A percentile compares a stretch with the other conserved stretches of the same genome.
Evolutionary conservation across 2,329 filamentous ascomycete genomes (phyloP).

Genomic region (Cryphonectria nitschkei): DNA sequence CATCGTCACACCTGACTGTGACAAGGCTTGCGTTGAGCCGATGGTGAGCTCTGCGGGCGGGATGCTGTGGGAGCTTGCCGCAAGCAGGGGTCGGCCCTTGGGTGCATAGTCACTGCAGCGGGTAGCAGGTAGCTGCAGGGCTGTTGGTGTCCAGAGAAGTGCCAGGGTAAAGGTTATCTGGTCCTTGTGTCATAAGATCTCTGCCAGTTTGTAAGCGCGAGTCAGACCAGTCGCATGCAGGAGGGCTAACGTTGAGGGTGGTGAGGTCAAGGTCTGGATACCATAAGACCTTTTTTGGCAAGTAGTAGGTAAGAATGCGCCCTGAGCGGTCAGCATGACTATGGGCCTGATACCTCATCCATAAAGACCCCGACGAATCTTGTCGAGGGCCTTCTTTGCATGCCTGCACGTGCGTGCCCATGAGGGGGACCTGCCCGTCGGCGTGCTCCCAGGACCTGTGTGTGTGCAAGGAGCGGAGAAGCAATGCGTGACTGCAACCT

Average conservation of each 20-base stretch:
- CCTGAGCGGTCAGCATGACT: conserved; percentile 12
- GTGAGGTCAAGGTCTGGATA: conserved; percentile 14
- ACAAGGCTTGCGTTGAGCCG: conserved; percentile 27
- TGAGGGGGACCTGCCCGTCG: not conserved
- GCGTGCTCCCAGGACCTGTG: not conserved
- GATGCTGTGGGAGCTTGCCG: conserved; percentile 11
- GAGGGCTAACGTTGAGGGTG: conserved; percentile 11
- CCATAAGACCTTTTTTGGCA: conserved; percentile 1
- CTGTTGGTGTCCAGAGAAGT: conserved; percentile 6
- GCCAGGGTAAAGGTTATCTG: conserved; percentile 11
- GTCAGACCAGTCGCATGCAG: conserved; percentile 19
- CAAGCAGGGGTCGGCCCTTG: conserved; percentile 16
- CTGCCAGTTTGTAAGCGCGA: conserved; percentile 11
- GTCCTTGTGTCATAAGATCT: conserved; percentile 16
- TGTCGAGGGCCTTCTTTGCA: conserved; percentile 13
- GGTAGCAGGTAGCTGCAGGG: conserved; percentile 20
- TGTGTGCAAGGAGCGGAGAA: not conserved
- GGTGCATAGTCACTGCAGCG: conserved; percentile 21
- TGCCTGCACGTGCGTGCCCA: conserved; percentile 4
- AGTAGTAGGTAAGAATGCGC: conserved; percentile 7
- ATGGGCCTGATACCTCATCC: conserved; percentile 4
- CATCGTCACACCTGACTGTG: conserved; percentile 15
- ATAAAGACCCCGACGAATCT: conserved; percentile 13
- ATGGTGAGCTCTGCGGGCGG: conserved; percentile 4
- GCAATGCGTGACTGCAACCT: conserved; percentile 11